Evolutionary conservation across 768 basidiomycete species (phyloP), one percentile per base, ranked within the genome.

Genomic region (Boletus rubescentipes): DNA sequence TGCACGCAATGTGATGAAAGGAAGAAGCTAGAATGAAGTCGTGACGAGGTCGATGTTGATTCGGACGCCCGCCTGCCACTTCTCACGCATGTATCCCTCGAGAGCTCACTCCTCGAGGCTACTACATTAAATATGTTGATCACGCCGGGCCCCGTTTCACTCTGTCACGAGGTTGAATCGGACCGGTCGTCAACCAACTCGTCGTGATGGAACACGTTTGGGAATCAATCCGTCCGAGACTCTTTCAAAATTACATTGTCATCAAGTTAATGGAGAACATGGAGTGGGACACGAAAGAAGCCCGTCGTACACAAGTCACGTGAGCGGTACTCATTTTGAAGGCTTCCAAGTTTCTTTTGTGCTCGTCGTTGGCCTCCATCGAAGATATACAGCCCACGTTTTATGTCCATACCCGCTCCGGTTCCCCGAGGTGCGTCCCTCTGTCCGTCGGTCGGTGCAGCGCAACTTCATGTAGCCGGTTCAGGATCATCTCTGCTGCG

Each of bases 1-100:
- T 68, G 65, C 62, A 76, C 54, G 62, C 60, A 68, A 71, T 57
- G 66, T 67, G 61, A 58, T 63, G 63, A 62, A 39, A 66, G 67
- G 68, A 59, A 57, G 63, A 63, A 72, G 67, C 60, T 66, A 68
- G 64, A 59, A 66, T 49, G 53, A 26, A 52, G 53, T 26, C 26
- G 26, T 26, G 26, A 26, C 26, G 26, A 26, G 26, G 26, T 26
- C 26, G 26, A n/a, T n/a, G n/a, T n/a, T n/a, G 23, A 29, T 36
- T 46, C 29, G 26, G 48, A 40, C 48, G 40, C 32, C 49, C 45
- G 64, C 32, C 36, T n/a, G 26, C 44, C 56, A 23, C 53, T 65
- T 67, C 58, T 58, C 64, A 66, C 65, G 64, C 55, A 29, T 18
- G 38, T 2, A 21, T 29, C 50, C n/a, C 49, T 51, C 23, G 47